Percentiles rank a stretch among this genome's conserved stretches.
These are phyloP conservation scores for Xylaria sp. DNA, from an alignment of 2,329 filamentous ascomycete genomes.

Conservation along the genomic window DNA sequence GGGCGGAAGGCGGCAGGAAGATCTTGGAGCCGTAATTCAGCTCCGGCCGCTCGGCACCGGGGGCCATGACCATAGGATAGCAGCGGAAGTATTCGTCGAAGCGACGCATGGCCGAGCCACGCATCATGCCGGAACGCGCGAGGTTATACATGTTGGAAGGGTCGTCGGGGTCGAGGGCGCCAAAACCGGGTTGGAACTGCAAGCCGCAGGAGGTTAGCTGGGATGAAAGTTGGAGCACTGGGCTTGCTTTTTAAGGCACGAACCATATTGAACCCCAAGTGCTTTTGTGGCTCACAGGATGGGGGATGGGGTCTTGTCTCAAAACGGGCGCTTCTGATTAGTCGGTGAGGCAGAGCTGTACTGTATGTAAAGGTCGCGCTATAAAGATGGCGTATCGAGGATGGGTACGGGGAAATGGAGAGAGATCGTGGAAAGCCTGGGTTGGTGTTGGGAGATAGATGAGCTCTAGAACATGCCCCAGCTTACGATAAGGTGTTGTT, in stretches of 20 bases:
- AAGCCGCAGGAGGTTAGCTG: slow-evolving; percentile 9
- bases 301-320: slow-evolving; percentile 26
- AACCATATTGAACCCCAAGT: slow-evolving; percentile 32
- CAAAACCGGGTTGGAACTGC: slow-evolving; percentile 53
- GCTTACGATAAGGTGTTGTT: slow-evolving; percentile 1
- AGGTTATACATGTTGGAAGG: slow-evolving; percentile 62
- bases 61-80: slow-evolving; percentile 94
- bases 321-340: slow-evolving; percentile 16
- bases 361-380: background rate
- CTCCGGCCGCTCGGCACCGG: slow-evolving; percentile 85
- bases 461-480: slow-evolving; percentile 14
- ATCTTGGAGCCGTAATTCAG: slow-evolving; percentile 98
- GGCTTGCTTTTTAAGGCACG: slow-evolving; percentile 17
- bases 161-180: slow-evolving; percentile 59
- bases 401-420: background rate
- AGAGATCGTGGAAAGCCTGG: background rate
- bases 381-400: background rate
- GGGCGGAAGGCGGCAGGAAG: slow-evolving; percentile 92
- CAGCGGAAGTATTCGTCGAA: slow-evolving; percentile 99
- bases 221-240: background rate
- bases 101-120: slow-evolving; percentile 70
- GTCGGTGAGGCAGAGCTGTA: slow-evolving; percentile 4
- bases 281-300: slow-evolving; percentile 4
- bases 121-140: slow-evolving; percentile 55
- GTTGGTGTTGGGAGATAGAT: background rate